phyloP scores from a whole-genome alignment of 2,329 filamentous ascomycete genomes.

The Pseudogymnoascus verrucosus region DNA sequence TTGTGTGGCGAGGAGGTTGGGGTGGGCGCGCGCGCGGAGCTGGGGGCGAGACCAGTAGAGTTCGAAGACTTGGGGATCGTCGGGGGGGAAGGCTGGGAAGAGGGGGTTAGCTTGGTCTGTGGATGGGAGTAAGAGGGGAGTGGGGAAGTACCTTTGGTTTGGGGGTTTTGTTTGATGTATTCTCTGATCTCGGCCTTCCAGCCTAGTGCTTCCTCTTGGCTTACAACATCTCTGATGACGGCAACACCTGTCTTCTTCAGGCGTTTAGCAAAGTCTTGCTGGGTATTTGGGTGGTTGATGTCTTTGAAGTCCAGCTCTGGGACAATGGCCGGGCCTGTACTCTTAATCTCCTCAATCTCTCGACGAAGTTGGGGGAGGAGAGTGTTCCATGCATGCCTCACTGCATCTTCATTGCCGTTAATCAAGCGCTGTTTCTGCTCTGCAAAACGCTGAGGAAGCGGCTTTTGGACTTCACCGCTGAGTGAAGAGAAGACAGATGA shows the following conservation, averaged over 20 bases:
- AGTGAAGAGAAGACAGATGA: constrained; percentile 55
- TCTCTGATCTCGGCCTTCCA: constrained; percentile 58
- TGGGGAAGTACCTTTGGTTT: constrained; percentile 35
- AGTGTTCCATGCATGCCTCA: constrained; percentile 42
- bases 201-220: constrained; percentile 51
- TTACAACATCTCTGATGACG: constrained; percentile 58
- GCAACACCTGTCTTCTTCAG: constrained; percentile 22
- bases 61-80: constrained; percentile 64
- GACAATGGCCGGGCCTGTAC: constrained; percentile 40
- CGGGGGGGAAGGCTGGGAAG: constrained; percentile 49
- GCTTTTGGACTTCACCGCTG: constrained; percentile 36
- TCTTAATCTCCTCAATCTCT: constrained; percentile 42
- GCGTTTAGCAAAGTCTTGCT: constrained; percentile 14
- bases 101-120: neutral
- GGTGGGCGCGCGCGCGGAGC: constrained; percentile 57
- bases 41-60: constrained; percentile 69
- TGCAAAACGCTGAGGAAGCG: constrained; percentile 48
- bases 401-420: constrained; percentile 38
- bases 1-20: constrained; percentile 54
- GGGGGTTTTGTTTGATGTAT: constrained; percentile 57
- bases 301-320: constrained; percentile 44
- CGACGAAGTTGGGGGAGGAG: constrained; percentile 37
- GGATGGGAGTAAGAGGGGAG: neutral
- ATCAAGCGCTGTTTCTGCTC: constrained; percentile 47
- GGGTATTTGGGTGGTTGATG: constrained; percentile 23